Evolutionary conservation across 768 basidiomycete genomes (phyloP), one percentile per base, ranked within the genome.

Genomic region (Lactifluus echinatus): DNA sequence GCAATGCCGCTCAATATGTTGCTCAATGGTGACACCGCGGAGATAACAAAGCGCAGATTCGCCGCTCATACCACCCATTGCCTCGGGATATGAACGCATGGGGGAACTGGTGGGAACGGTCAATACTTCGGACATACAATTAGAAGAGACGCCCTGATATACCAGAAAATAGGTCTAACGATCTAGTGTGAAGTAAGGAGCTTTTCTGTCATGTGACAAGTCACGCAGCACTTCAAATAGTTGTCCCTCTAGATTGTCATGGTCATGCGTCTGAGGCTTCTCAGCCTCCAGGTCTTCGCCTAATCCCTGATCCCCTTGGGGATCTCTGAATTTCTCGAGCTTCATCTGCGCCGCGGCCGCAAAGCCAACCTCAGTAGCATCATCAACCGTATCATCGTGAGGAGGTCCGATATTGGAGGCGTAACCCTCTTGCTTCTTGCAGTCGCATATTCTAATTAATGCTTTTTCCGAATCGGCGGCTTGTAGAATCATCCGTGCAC

Each of bases 321-420:
- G 58, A 29, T 50, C 28, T n/a, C 17, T 26, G 39, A 60, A 59
- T 17, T 34, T 54, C 51, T 53, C 52, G 6, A 62, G 47, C 43
- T 69, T 74, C 24, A 66, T 64, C 47, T 68, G 67, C 12, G 76
- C 76, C 10, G 75, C 66, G 3, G 69, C 64, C 28, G 79, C 78
- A 46, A 79, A 79, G n/a, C 79, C 78, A 47, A 73, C 74, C 52
- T 74, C 74, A 4, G 76, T 80, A 57, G 78, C 76, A 34, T 80
- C 78, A 29, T 74, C 70, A 65, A 60, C 63, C 23, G 56, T 21
- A 23, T 57, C 44, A 2, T 40, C 46, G 19, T 24, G 61, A 12
- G 17, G 33, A 34, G 43, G 21, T 28, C 48, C 59, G 15, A 44
- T 33, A 10, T n/a, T 37, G 21, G 60, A 50, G 34, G 50, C 52